Base-by-base conservation (phyloP, 305 asterid species). In the Fraxinus albicans region DNA sequence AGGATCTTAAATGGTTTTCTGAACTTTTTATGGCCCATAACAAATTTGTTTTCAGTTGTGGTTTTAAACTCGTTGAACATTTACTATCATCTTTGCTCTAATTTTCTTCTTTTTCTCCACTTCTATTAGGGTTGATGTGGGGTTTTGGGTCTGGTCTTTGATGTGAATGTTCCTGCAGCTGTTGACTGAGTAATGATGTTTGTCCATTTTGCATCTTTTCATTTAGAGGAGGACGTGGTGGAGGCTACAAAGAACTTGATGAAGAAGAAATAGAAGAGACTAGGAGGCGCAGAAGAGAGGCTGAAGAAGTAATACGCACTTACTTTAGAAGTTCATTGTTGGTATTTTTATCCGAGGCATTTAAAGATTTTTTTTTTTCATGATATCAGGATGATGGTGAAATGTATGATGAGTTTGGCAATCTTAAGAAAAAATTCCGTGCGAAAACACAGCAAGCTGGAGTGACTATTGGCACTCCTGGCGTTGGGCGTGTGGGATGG, bases 401-500 rank as follows among this genome's bases (percentile, higher is more conserved):
- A 92, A 91, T 96, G 98, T 96, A 96, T 58, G 99, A 96, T 73
- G 99, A 96, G 92, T 96, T 96, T 89, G 99, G 99, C 77, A 94
- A 94, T 85, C 98, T 96, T 33, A 96, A 96, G 94, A 96, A 96
- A 90, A 94, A 93, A 87, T 96, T 96, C 81, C 99, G 98, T 25
- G 94, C 92, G 8, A 96, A 93, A 89, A 88, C 93, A 44, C 98
- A 93, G 72, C 92, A 90, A 88, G 89, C 91, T 81, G 98, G 93
- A 83, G 88, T 84, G 9, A 86, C 94, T 79, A 92, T 76, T 82
- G 91, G 84, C 70, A 87, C 89, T 83, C 94, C 97, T 77, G 99
- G 99, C 35, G 92, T 88, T 81, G 99, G 99, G 65, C 99, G 98
- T 42, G 98, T 98, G 34, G 99, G 98, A 84, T 96, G 98, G 99